These are phyloP conservation scores for Cicer chorassanicum DNA, from an alignment of 306 rosid species.

Conservation along the genomic window DNA sequence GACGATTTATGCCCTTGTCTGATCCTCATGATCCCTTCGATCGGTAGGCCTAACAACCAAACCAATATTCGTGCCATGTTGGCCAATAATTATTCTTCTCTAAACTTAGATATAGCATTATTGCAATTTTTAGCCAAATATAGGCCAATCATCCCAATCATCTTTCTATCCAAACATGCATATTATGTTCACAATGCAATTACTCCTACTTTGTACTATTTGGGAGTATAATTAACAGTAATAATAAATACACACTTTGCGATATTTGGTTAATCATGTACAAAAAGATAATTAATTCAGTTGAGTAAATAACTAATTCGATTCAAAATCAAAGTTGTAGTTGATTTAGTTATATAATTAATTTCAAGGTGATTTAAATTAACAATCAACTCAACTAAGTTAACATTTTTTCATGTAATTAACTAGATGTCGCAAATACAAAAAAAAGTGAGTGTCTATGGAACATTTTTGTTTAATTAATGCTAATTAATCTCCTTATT, in stretches of 20 bases:
- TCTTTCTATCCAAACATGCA: not conserved
- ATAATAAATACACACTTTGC: no score
- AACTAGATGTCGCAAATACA: no score
- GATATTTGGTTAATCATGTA: no score
- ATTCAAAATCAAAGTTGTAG: no score
- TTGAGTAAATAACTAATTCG: no score
- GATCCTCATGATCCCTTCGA: slow-evolving; percentile 36
- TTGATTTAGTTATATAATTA: no score
- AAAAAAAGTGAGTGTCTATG: no score
- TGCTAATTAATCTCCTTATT: slow-evolving; percentile 13
- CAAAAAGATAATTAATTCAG: no score
- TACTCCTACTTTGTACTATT: not conserved
- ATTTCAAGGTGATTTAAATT: no score
- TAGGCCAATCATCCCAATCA: slow-evolving; percentile 26
- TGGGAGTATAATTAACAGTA: no score
- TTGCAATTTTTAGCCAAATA: slow-evolving; percentile 30
- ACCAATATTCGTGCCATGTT: slow-evolving; percentile 34
- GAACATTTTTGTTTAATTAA: not conserved
- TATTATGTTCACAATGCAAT: not conserved
- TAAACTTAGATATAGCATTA: slow-evolving; percentile 25
- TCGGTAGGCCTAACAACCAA: slow-evolving; percentile 46
- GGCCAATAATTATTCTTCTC: slow-evolving; percentile 43
- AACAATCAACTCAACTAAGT: no score
- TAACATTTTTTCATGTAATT: no score
- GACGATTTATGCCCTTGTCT: slow-evolving; percentile 30